phyloP scores from a whole-genome alignment of 2,329 filamentous ascomycete species.

The Grosmannia penicillata region DNA sequence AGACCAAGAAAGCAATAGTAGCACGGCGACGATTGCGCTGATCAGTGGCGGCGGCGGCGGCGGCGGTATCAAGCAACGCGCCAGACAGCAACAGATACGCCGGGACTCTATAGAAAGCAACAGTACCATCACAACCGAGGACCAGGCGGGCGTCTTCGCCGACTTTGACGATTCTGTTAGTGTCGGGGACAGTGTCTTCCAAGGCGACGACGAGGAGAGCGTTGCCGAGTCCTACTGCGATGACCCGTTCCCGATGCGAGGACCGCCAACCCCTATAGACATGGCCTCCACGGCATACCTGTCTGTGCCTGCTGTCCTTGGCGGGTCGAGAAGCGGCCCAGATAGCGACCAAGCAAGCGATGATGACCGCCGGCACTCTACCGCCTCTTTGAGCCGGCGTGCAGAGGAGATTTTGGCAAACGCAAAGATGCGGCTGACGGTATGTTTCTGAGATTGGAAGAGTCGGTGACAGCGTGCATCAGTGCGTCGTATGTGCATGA shows the following conservation, averaged over 20 bases:
- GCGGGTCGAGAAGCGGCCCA: constrained; percentile 7
- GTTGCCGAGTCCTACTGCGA: constrained; percentile 42
- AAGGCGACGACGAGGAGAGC: constrained; percentile 54
- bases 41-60: background rate
- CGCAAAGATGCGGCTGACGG: constrained; percentile 76
- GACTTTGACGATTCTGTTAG: constrained; percentile 49
- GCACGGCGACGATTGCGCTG: background rate
- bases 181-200: constrained; percentile 49
- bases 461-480: no score
- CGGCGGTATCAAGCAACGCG: constrained; percentile 27
- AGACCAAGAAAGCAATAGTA: constrained; percentile 10
- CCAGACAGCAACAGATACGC: constrained; percentile 27
- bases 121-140: constrained; percentile 42
- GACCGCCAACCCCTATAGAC: no score
- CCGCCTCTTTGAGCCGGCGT: constrained; percentile 55
- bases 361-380: constrained; percentile 16
- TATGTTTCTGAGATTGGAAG: constrained; percentile 40
- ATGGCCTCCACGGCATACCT: constrained; percentile 5
- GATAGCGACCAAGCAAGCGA: constrained; percentile 26
- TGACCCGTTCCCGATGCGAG: constrained; percentile 21
- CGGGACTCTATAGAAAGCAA: constrained; percentile 43
- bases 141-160: constrained; percentile 33
- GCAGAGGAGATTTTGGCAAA: constrained; percentile 87
- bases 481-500: no score
- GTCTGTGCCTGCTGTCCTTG: background rate